A percentile compares a stretch with the other conserved stretches of the same genome.
These are phyloP conservation scores for Solanum clarkiae DNA, from an alignment of 257 asterid species.

Conservation along the genomic window DNA sequence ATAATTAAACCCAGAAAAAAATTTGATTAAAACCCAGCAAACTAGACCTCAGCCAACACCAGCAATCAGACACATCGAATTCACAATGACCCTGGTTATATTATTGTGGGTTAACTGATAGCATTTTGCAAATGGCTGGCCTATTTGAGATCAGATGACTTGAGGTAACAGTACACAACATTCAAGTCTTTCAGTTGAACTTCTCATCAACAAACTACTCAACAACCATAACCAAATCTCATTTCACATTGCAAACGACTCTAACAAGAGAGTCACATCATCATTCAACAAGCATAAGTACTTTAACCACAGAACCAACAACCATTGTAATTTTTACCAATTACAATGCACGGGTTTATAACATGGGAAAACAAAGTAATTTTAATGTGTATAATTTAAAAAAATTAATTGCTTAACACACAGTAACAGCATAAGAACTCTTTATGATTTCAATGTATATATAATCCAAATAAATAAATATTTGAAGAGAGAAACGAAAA, in stretches of 20 bases:
- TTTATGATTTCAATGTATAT: not conserved
- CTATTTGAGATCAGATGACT: not conserved
- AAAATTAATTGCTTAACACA: not conserved
- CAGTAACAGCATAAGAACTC: not conserved
- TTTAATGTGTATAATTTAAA: not conserved
- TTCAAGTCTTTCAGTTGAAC: not conserved
- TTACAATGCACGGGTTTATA: not conserved
- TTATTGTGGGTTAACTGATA: not conserved
- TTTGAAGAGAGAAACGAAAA: not conserved
- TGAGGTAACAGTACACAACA: not conserved
- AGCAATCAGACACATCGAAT: not conserved
- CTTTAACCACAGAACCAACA: not conserved
- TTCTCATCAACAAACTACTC: not conserved
- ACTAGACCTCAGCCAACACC: not conserved
- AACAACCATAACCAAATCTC: not conserved
- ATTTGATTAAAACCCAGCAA: not conserved
- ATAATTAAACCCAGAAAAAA: not conserved
- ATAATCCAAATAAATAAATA: not conserved
- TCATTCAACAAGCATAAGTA: not conserved
- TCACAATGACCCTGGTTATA: not conserved
- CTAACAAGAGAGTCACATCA: not conserved
- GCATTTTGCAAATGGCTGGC: not conserved
- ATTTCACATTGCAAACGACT: not conserved
- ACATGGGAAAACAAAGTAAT: not conserved
- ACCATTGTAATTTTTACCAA: not conserved